These are phyloP conservation scores for Fusarium albosuccineum DNA, from an alignment of 2,329 filamentous ascomycete species.

Conservation along the genomic window DNA sequence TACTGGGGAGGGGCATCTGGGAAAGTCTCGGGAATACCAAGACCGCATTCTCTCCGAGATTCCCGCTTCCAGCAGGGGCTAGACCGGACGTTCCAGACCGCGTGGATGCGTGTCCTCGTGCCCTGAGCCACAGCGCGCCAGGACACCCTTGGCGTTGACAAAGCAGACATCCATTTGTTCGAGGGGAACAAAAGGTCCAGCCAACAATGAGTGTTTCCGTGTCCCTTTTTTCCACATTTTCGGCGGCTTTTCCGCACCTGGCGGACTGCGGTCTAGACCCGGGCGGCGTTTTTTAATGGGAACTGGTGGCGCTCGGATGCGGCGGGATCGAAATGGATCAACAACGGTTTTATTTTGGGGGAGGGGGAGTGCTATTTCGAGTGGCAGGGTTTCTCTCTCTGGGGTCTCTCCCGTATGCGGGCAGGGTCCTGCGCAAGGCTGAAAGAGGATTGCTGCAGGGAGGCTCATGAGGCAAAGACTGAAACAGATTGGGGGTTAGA, in stretches of 20 bases:
- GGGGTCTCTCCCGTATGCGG: not conserved
- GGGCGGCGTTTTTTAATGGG: not conserved
- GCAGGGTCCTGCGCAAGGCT: not conserved
- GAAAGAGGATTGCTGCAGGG: not conserved
- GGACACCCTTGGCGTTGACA: conserved; percentile 17
- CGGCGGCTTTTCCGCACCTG: not conserved
- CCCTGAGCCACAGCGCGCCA: conserved; percentile 38
- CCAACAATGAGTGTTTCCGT: not conserved
- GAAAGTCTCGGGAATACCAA: conserved; percentile 46
- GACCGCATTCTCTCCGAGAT: conserved; percentile 2
- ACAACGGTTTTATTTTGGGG: conserved; percentile 24
- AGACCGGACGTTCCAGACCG: conserved; percentile 25
- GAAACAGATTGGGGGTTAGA: conserved; percentile 15
- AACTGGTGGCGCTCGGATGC: conserved; percentile 33
- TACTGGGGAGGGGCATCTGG: conserved; percentile 9
- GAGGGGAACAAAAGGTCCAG: not conserved
- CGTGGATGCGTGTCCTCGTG: conserved; percentile 37
- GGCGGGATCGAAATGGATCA: conserved; percentile 19
- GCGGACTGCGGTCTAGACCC: conserved; percentile 31
- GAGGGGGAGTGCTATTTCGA: conserved; percentile 1
- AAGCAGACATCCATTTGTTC: not conserved
- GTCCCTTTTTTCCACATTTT: not conserved
- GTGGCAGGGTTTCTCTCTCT: not conserved
- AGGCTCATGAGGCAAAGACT: too few species aligned
- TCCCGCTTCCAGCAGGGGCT: conserved; percentile 24